phyloP scores from a whole-genome alignment of 2,329 filamentous ascomycete species.

The Phyllachora maydis region DNA sequence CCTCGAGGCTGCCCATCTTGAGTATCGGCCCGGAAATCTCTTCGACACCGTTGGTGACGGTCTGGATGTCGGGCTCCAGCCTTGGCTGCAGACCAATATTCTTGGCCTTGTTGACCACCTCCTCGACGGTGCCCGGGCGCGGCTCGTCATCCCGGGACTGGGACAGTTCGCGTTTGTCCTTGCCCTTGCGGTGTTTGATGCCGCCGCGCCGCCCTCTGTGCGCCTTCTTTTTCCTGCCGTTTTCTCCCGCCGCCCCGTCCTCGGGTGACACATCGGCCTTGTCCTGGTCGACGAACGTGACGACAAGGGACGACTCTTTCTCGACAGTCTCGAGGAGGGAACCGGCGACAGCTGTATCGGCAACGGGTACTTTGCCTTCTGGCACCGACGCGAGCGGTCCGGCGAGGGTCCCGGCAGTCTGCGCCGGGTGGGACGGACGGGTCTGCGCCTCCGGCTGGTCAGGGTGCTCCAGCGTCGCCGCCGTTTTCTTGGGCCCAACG shows the following conservation, averaged over 20 bases:
- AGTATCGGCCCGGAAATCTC: slow-evolving; percentile 38
- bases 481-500: too few relatives aligned
- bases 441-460: too few relatives aligned
- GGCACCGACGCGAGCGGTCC: too few relatives aligned
- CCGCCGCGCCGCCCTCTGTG: slow-evolving; percentile 55
- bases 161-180: slow-evolving; percentile 28
- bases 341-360: too few relatives aligned
- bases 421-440: too few relatives aligned
- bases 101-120: slow-evolving; percentile 36
- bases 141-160: slow-evolving; percentile 25
- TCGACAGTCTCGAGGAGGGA: too few relatives aligned
- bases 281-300: slow-evolving; percentile 5
- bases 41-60: slow-evolving; percentile 32
- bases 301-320: slow-evolving; percentile 2
- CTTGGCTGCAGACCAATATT: slow-evolving; percentile 28
- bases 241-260: slow-evolving; percentile 15
- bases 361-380: too few relatives aligned
- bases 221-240: slow-evolving; percentile 43
- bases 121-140: slow-evolving; percentile 34
- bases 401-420: too few relatives aligned
- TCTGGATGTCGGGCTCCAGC: slow-evolving; percentile 41
- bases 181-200: slow-evolving; percentile 41
- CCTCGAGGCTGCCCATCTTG: slow-evolving; percentile 41
- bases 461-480: too few relatives aligned
- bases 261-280: too few relatives aligned